Evolutionary conservation across 192 early-diverging fungal species (phyloP).

Genomic region (Cladochytrium replicatum): DNA sequence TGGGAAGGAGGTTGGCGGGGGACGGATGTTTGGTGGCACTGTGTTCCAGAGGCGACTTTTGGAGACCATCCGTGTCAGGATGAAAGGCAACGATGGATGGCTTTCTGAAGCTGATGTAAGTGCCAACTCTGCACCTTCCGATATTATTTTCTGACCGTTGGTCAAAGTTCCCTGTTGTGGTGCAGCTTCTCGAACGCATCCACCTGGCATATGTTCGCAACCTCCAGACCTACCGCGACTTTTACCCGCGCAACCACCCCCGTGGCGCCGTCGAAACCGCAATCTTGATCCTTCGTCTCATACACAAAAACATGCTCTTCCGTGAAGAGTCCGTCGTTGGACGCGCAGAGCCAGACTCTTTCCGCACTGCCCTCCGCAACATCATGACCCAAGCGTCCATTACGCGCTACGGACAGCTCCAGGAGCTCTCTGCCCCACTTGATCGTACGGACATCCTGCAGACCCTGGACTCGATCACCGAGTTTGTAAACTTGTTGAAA

Average conservation of each 20-base stretch:
- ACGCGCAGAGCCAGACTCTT: conserved; percentile 7
- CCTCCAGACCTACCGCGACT: conserved; percentile 6
- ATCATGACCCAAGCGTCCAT: conserved; percentile 9
- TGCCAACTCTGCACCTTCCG: not conserved
- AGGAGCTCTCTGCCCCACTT: conserved; percentile 14
- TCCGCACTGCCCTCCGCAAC: not conserved
- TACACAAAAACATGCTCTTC: conserved; percentile 10
- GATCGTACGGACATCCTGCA: conserved; percentile 5
- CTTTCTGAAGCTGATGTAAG: not conserved
- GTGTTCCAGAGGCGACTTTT: too few species aligned
- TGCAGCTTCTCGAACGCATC: conserved; percentile 11
- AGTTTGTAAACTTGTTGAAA: conserved; percentile 8
- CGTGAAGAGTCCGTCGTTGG: conserved; percentile 1
- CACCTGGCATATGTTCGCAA: conserved; percentile 1
- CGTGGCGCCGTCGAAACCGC: conserved; percentile 10
- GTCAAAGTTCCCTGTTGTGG: conserved; percentile 1
- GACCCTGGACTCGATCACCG: not conserved
- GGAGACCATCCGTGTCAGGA: too few species aligned
- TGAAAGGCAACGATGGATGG: too few species aligned
- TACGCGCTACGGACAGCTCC: conserved; percentile 6
- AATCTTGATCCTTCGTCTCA: conserved; percentile 8
- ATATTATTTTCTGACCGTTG: too few species aligned
- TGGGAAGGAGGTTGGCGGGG: too few species aligned
- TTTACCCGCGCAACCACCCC: conserved; percentile 13
- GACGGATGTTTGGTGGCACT: too few species aligned